Base-by-base conservation (phyloP, 495 filamentous ascomycete genomes). In the Aspergillus affinis region DNA sequence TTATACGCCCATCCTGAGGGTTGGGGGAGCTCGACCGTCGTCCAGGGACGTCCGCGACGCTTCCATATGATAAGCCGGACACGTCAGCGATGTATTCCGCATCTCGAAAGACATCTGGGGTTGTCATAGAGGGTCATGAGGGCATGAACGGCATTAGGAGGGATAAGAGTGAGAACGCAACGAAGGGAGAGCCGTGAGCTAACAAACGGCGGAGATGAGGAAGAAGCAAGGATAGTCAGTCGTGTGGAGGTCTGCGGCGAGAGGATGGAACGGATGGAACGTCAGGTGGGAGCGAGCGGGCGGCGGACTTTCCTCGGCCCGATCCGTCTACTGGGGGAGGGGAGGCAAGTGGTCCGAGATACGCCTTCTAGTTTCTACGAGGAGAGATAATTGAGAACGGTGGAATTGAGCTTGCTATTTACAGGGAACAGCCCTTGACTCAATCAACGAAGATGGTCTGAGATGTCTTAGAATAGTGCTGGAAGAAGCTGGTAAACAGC, bases 401-500 rank as follows among this genome's bases (percentile, higher is more conserved):
- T 49, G 3, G 18, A 49, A 9, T 49, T 21, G 48, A 26, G 7
- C 2, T 49, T 19, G 18, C 18, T 49, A 20, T 49, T 26, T 49
- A 49, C 48, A 49, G n/a, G 12, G n/a, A 1, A 52, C 21, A 12
- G 0, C 12, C n/a, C 23, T 26, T 44, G 6, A 46, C 49, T 60
- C 74, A 81, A 62, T 97, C 93, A 54, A 97, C 83, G 50, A 93
- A 72, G 62, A 98, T 91, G 69, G 84, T 93, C 61, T 82, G 75
- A 69, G 95, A 89, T 69, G 97, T 69, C 65, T 87, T 86, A 15
- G 86, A 87, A 73, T 89, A 98, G 66, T 90, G 82, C 64, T 87
- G 78, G 73, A 96, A 90, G 75, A 97, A 99, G 59, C 86, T 85
- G 58, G 89, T 86, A 74, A 99, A 97, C 50, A 99, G 74, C 65